Base-by-base conservation (phyloP, 106 monocot species). In the Gastrodia elata region DNA sequence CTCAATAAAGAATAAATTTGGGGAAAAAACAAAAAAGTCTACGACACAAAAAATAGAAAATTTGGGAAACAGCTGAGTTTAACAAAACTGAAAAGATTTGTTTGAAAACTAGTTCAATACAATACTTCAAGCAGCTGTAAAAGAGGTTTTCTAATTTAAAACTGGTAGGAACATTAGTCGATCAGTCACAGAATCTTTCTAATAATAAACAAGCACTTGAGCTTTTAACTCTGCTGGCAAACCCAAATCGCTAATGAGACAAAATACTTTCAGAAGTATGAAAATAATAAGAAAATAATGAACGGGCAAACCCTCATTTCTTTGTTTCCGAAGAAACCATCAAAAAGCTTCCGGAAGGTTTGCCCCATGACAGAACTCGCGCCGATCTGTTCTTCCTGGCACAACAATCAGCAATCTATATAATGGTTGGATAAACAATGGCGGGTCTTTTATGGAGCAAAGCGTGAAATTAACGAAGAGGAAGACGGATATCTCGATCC, bases 341-440 rank as follows among this genome's bases (percentile, higher is more conserved):
- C 94, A 68, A 94, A 94, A 39, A 94, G 88, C 90, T 94, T 94
- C 46, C 94, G 83, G 73, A 94, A 94, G 33, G 94, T 79, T 59
- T 93, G 87, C 35, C 87, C 93, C 92, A 93, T 93, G 68, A 27
- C 82, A 43, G 76, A 75, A 65, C 76, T 49, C 44, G 34, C 65
- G 70, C 70, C 44, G 36, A 55, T 64, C 68, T 34, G 18, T 25
- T 35, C 67, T 38, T 61, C 61, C 27, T 32, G 32, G 61, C 61
- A 13, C 61, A 27, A 4, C 61, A 32, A 61, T 61, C 30, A 14
- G 32, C 30, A 61, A 13, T 32, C 32, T 13, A n/a, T n/a, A n/a
- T n/a, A 28, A 14, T 1, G 25, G 61, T 2, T 61, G 14, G 61
- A 32, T 10, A 61, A 15, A 30, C 32, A 27, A 61, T 61, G 61